Evolutionary conservation across 345 rosid genomes (phyloP).

Genomic region (Pelargonium nanum): DNA sequence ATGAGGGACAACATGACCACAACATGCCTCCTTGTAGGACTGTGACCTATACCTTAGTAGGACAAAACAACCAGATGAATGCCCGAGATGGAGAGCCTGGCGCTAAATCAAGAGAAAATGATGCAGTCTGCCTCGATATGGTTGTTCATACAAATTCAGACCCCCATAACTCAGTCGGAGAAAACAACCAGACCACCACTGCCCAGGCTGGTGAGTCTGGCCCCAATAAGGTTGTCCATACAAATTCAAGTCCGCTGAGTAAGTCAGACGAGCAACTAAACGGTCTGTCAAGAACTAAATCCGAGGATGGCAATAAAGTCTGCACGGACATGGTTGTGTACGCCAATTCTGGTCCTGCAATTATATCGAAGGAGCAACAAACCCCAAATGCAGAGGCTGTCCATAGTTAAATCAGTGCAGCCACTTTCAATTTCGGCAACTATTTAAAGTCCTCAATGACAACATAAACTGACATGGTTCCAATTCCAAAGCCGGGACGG

Average conservation of each 20-base stretch:
- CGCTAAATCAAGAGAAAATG: slow-evolving; percentile 26
- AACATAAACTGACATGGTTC: background rate
- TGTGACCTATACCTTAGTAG: slow-evolving; percentile 39
- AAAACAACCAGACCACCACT: background rate
- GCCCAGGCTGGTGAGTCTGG: slow-evolving; percentile 12
- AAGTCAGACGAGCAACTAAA: slow-evolving; percentile 21
- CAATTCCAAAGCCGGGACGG: background rate
- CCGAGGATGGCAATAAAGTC: background rate
- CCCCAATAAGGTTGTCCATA: slow-evolving; percentile 6
- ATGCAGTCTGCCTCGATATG: slow-evolving; percentile 14
- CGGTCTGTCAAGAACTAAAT: slow-evolving; percentile 8
- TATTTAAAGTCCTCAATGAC: slow-evolving; percentile 14
- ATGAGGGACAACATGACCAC: slow-evolving; percentile 85
- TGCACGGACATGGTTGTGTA: slow-evolving; percentile 4
- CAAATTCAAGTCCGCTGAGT: slow-evolving; percentile 8
- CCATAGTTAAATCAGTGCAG: slow-evolving; percentile 34
- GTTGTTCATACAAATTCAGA: slow-evolving; percentile 19
- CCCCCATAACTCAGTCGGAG: slow-evolving; percentile 7
- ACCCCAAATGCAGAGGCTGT: slow-evolving; percentile 42
- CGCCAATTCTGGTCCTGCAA: background rate
- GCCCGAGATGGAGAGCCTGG: slow-evolving; percentile 23
- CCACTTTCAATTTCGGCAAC: slow-evolving; percentile 2
- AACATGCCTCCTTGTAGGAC: slow-evolving; percentile 69
- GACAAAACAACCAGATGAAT: slow-evolving; percentile 14
- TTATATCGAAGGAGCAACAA: slow-evolving; percentile 18